Evolutionary conservation across 805 yeast species (phyloP).

Genomic region (Kockiozyma suomiensis): DNA sequence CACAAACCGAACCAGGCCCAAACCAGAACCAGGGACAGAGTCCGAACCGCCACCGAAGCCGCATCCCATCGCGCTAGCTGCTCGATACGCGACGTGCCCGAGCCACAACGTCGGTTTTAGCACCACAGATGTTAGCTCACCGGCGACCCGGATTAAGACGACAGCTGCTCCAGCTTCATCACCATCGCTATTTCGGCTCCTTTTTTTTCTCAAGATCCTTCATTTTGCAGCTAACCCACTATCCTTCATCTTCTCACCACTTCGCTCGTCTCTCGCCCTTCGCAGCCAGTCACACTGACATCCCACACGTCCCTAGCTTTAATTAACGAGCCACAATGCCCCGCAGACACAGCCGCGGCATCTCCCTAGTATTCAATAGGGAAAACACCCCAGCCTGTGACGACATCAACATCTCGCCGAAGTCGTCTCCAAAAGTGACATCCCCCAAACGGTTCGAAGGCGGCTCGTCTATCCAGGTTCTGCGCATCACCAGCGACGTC

Average conservation of each 20-base stretch:
- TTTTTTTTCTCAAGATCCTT: no score
- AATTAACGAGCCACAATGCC: background rate
- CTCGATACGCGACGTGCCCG: no score
- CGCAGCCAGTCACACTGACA: background rate
- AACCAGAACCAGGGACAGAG: no score
- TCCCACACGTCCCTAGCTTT: background rate
- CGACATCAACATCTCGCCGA: background rate
- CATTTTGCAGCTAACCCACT: no score
- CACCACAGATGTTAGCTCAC: no score
- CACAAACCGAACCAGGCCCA: no score
- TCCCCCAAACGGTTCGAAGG: conserved; percentile 10
- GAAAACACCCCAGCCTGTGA: background rate
- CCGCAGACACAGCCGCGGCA: conserved; percentile 7
- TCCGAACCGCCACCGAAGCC: no score
- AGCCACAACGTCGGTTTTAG: no score
- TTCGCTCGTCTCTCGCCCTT: background rate
- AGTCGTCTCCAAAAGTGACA: conserved; percentile 4
- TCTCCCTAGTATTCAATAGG: conserved; percentile 2
- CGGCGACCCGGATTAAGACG: no score
- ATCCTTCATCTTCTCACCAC: background rate
- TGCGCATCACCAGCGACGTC: background rate
- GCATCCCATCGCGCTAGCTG: no score
- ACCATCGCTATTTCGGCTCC: no score
- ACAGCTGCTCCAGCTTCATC: no score
- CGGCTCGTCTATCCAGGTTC: conserved; percentile 7